A percentile compares a stretch with the other conserved stretches of the same genome.
Evolutionary conservation across 352 stramenopile genomes (phyloP).

Genomic region (Phytopythium litorale): DNA sequence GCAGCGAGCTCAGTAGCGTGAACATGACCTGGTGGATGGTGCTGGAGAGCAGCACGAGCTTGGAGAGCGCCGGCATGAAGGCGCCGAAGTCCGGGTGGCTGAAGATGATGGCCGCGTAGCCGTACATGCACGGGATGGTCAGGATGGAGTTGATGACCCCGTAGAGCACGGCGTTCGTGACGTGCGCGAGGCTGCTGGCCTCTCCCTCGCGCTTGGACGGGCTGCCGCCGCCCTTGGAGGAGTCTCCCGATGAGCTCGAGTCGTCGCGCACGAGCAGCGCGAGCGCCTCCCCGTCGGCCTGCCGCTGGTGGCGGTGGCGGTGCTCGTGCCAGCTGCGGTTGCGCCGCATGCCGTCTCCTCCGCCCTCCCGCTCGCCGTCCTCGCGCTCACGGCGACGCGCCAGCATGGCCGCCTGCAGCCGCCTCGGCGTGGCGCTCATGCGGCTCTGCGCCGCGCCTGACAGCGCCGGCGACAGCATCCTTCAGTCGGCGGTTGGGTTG

Average conservation of each 20-base stretch:
- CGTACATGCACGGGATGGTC: slow-evolving; percentile 93
- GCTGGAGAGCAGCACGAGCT: slow-evolving; percentile 96
- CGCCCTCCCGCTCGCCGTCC: not conserved
- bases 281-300: slow-evolving; percentile 18
- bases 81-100: slow-evolving; percentile 83
- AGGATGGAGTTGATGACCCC: slow-evolving; percentile 94
- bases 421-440: slow-evolving; percentile 27
- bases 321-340: slow-evolving; percentile 37
- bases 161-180: slow-evolving; percentile 78
- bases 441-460: slow-evolving; percentile 49
- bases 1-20: slow-evolving; percentile 88
- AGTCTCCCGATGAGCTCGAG: not conserved
- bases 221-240: slow-evolving; percentile 1
- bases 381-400: slow-evolving; percentile 7
- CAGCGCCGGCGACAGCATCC: slow-evolving; percentile 66
- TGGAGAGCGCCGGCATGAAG: slow-evolving; percentile 90
- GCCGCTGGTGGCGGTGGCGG: slow-evolving; percentile 7
- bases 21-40: slow-evolving; percentile 93
- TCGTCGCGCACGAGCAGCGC: slow-evolving; percentile 23
- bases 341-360: slow-evolving; percentile 12
- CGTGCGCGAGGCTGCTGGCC: slow-evolving; percentile 19
- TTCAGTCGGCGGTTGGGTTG: not conserved
- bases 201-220: not conserved
- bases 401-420: slow-evolving; percentile 17
- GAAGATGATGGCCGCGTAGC: slow-evolving; percentile 96